Evolutionary conservation across 2,329 filamentous ascomycete genomes (phyloP), one percentile per base, ranked within the genome.

Genomic region (Acarospora socialis): DNA sequence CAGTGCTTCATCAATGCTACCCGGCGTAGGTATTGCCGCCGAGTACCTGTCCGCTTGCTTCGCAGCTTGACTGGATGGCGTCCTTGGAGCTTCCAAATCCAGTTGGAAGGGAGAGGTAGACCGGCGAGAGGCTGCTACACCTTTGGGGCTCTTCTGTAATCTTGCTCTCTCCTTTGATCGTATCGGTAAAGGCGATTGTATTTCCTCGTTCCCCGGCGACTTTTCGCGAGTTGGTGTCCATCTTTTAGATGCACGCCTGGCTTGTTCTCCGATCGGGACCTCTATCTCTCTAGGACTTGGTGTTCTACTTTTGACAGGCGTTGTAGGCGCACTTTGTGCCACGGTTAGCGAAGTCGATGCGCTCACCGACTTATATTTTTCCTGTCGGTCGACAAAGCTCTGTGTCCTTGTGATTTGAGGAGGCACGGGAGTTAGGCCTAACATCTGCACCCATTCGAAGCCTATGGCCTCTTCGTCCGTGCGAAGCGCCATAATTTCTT

Each of bases 361-460:
- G 10, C 20, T 23, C 7, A 19, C 31, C 3, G n/a, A 33, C 12
- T 33, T 33, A 7, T 19, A 17, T 19, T 24, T 34, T 22, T 31
- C 26, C 27, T 30, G 27, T 14, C 53, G 53, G 30, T 54, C 53
- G 43, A 64, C 52, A 44, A 73, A 69, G 50, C 63, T 68, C 37
- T 63, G 60, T 30, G 61, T 60, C 42, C 66, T 60, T 33, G 63
- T 61, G 18, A 77, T 61, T 22, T 60, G 59, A 23, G 74, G 73
- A 14, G 73, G 73, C 20, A 75, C 58, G 17, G 77, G 77, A 20
- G 62, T 61, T 18, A 69, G 55, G n/a, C 73, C 73, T n/a, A 95
- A 60, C 55, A 94, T 81, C 22, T 80, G 70, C 21, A 94, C 62
- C 90, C 90, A 98, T 54, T 95, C 90, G 10, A 70, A 60, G 4